A percentile compares a stretch with the other conserved stretches of the same genome.
Conservation (phyloP, 1,284 basidiomycete genomes). For the Phlebopus sp. region DNA sequence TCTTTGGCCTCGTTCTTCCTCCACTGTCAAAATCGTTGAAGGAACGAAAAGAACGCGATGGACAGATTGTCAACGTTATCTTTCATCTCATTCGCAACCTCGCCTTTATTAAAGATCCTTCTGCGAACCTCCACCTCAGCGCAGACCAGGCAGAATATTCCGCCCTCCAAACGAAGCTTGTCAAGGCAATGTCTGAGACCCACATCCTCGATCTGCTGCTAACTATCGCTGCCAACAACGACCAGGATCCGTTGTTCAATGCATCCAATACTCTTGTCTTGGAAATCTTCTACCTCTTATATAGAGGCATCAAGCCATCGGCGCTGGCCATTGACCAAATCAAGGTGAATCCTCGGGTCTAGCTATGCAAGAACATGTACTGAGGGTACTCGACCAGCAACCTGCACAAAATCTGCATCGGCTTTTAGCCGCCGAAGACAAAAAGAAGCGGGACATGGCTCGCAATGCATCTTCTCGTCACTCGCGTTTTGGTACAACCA, state of each 20-base stretch:
- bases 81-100: conserved; percentile 89
- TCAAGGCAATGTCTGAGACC: conserved; percentile 69
- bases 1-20: conserved; percentile 70
- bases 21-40: conserved; percentile 60
- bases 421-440: conserved; percentile 72
- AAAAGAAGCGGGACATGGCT: conserved; percentile 52
- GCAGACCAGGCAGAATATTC: conserved; percentile 76
- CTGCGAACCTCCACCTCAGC: conserved; percentile 63
- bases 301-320: conserved; percentile 69
- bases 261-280: conserved; percentile 85
- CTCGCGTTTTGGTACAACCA: conserved; percentile 91
- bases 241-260: conserved; percentile 71
- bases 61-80: conserved; percentile 84
- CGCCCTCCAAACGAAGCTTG: conserved; percentile 72
- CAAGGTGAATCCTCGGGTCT: conserved; percentile 47
- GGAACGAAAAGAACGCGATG: conserved; percentile 75
- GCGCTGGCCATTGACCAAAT: conserved; percentile 65
- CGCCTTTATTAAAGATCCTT: conserved; percentile 83
- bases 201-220: conserved; percentile 77
- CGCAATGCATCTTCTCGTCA: conserved; percentile 77
- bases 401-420: conserved; percentile 64
- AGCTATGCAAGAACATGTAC: neutral
- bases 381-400: conserved; percentile 44
- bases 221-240: conserved; percentile 76
- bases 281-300: conserved; percentile 87